These are phyloP conservation scores for Teratosphaeria epicoccoides DNA, from an alignment of 2,329 filamentous ascomycete species.

Conservation along the genomic window DNA sequence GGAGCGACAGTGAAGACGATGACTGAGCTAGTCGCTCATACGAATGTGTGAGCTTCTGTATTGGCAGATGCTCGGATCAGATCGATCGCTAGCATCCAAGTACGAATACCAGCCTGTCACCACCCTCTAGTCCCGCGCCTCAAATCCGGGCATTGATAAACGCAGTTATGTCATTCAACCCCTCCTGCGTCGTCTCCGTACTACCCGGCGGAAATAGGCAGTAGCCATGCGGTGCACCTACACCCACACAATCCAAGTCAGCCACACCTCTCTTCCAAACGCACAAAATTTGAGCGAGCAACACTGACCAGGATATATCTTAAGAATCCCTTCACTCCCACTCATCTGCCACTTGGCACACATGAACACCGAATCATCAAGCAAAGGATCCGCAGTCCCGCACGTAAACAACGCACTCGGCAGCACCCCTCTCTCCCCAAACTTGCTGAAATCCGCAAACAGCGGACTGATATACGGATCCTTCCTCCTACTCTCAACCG, in stretches of 20 bases:
- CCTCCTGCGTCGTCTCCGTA: slow-evolving; percentile 26
- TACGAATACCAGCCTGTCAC: not conserved
- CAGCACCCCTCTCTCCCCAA: slow-evolving; percentile 20
- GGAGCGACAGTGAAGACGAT: slow-evolving; percentile 74
- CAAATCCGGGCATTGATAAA: slow-evolving; percentile 27
- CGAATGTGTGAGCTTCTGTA: no score
- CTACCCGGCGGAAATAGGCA: slow-evolving; percentile 31
- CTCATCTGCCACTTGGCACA: slow-evolving; percentile 43
- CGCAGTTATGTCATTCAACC: slow-evolving; percentile 29
- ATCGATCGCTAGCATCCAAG: not conserved
- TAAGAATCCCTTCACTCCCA: slow-evolving; percentile 41
- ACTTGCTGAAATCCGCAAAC: slow-evolving; percentile 35
- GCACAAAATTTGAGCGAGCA: no score
- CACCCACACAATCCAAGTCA: not conserved
- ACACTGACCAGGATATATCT: slow-evolving; percentile 35
- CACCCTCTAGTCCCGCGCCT: not conserved
- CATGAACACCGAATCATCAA: slow-evolving; percentile 46
- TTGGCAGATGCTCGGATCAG: not conserved
- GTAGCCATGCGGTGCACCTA: slow-evolving; percentile 45
- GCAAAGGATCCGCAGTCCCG: slow-evolving; percentile 44
- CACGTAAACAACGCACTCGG: slow-evolving; percentile 45
- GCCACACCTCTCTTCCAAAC: not conserved
- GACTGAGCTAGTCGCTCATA: not conserved
- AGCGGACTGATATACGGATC: slow-evolving; percentile 40
- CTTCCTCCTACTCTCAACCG: slow-evolving; percentile 28